Percentiles rank a stretch among this genome's conserved stretches.
Conservation (phyloP, 768 basidiomycete species). For the Suillus variegatus region DNA sequence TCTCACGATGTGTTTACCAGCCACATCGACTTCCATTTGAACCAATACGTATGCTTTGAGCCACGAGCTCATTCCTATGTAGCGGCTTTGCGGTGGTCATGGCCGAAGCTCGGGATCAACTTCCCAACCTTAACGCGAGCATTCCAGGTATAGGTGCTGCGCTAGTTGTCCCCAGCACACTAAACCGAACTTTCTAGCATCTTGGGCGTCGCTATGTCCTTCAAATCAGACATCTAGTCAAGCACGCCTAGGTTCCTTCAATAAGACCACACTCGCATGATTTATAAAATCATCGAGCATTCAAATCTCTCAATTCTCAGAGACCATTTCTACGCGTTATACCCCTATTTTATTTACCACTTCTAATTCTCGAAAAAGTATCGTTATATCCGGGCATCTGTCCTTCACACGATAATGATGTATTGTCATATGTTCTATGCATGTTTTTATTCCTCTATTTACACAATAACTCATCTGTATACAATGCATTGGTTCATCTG, state of each 20-base stretch:
- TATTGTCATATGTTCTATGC: no score
- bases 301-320: background rate
- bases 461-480: no score
- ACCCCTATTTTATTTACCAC: background rate
- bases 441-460: background rate
- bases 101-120: conserved; percentile 25
- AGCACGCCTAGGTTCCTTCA: background rate
- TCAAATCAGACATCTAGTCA: conserved; percentile 3
- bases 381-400: background rate
- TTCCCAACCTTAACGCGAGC: background rate
- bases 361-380: background rate
- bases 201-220: conserved; percentile 24
- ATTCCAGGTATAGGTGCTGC: conserved; percentile 20
- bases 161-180: background rate
- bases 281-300: background rate
- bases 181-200: conserved; percentile 12
- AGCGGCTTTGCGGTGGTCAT: conserved; percentile 34
- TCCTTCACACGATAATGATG: no score
- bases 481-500: background rate
- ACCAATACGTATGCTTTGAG: conserved; percentile 17
- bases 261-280: background rate
- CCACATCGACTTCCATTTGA: conserved; percentile 34
- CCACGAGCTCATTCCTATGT: conserved; percentile 8
- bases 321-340: background rate
- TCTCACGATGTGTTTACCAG: conserved; percentile 16